Evolutionary conservation across 2,329 filamentous ascomycete species (phyloP).

Genomic region (Pseudocercospora cruenta): DNA sequence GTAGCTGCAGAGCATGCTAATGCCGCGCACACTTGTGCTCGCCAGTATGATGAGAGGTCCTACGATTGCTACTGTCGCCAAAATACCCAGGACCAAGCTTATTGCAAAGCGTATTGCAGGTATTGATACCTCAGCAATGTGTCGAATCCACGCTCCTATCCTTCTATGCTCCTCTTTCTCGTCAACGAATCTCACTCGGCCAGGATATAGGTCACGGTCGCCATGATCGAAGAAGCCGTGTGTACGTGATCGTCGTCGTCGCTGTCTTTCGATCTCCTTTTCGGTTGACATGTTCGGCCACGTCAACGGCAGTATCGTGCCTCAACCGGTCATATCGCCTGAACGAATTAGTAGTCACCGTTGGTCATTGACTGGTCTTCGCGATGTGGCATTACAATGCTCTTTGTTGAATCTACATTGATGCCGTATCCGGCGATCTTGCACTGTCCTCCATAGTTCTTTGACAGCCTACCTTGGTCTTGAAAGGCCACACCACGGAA

Average conservation of each 20-base stretch:
- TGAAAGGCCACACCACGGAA: neutral
- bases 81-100: neutral
- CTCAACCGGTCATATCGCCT: neutral
- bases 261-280: neutral
- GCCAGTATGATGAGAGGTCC: constrained; percentile 2
- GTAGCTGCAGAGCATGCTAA: constrained; percentile 1
- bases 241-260: constrained; percentile 5
- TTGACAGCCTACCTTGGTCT: neutral
- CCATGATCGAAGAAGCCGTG: constrained; percentile 18
- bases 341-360: neutral
- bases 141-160: neutral
- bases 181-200: constrained; percentile 3
- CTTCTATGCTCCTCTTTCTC: neutral
- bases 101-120: neutral
- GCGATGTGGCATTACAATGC: neutral
- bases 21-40: constrained; percentile 1
- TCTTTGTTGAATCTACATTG: neutral
- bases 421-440: neutral
- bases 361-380: neutral
- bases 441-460: neutral
- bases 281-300: neutral
- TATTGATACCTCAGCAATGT: neutral
- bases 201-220: neutral
- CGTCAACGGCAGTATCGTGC: neutral
- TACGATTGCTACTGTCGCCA: constrained; percentile 6